Percentiles rank a stretch among this genome's conserved stretches.
These are phyloP conservation scores for Eucalyptus fibrosa DNA, from an alignment of 345 rosid genomes.

Conservation along the genomic window DNA sequence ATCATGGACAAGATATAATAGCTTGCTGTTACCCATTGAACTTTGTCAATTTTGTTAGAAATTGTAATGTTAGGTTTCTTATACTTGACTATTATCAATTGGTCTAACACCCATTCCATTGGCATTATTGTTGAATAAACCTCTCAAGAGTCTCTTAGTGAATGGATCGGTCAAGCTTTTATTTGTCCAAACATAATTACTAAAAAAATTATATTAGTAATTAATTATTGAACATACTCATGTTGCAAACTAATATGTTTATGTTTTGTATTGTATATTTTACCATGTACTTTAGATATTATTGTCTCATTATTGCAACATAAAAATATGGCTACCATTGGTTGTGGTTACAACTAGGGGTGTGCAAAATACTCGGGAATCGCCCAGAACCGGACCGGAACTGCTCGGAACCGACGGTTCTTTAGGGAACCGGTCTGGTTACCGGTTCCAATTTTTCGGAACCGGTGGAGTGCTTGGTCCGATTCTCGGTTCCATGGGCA, in stretches of 20 bases:
- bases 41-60: not conserved
- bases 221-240: not conserved
- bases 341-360: not conserved
- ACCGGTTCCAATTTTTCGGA: too few species aligned
- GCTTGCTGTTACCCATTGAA: too few species aligned
- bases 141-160: not conserved
- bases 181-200: not conserved
- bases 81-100: not conserved
- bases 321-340: not conserved
- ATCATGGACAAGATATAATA: too few species aligned
- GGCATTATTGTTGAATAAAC: not conserved
- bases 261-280: not conserved
- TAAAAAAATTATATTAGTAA: not conserved
- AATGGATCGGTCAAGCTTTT: not conserved
- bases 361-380: too few species aligned
- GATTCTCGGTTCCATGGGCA: too few species aligned
- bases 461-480: too few species aligned
- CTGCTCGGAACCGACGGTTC: too few species aligned
- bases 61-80: not conserved
- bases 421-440: too few species aligned
- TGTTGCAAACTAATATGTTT: not conserved
- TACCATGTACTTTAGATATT: too few species aligned
- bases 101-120: not conserved
- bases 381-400: too few species aligned
- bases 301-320: not conserved